Percentiles rank a stretch among this genome's conserved stretches.
Conservation (phyloP, 169 alveolate genomes). For the Plasmodium knowlesi region DNA sequence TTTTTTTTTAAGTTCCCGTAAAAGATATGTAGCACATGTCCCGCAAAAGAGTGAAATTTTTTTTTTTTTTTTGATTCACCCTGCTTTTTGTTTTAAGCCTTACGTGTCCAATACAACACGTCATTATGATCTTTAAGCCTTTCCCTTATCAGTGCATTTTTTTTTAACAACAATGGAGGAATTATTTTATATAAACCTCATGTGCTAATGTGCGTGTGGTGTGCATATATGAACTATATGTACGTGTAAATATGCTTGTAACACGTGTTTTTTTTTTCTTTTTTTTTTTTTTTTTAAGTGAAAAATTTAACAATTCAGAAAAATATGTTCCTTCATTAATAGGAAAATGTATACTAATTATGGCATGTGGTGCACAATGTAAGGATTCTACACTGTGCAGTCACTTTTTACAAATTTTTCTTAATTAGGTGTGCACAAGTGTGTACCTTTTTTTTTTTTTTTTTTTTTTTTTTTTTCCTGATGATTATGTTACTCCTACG, state of each 20-base stretch:
- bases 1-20: conserved; percentile 7
- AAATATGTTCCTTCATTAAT: conserved; percentile 4
- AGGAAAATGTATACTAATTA: background rate
- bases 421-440: background rate
- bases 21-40: background rate
- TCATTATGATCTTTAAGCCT: background rate
- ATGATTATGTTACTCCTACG: background rate
- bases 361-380: background rate
- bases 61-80: background rate
- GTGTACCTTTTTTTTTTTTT: background rate
- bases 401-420: background rate
- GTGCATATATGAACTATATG: background rate
- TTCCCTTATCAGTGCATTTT: background rate
- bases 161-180: background rate
- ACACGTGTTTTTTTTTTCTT: conserved; percentile 20
- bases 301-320: conserved; percentile 35
- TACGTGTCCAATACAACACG: background rate
- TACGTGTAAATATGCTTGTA: conserved; percentile 12
- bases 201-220: background rate
- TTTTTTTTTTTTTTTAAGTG: conserved; percentile 47
- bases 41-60: conserved; percentile 12
- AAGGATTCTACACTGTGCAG: background rate
- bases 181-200: background rate
- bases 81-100: conserved; percentile 21
- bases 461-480: background rate